These are phyloP conservation scores for Madurella fahalii DNA, from an alignment of 2,329 filamentous ascomycete genomes.

Conservation along the genomic window DNA sequence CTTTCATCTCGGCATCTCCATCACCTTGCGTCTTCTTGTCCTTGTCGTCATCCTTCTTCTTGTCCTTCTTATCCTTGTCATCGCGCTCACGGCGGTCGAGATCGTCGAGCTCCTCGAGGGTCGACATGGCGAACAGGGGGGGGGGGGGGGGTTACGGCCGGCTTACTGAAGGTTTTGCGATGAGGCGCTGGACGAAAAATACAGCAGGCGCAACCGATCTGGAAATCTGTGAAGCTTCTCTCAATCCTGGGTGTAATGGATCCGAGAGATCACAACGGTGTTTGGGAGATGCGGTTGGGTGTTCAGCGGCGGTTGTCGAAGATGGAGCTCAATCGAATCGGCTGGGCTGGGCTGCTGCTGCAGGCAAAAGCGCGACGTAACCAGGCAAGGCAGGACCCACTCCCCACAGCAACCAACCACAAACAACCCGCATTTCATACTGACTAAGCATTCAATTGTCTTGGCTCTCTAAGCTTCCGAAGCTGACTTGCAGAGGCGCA, in stretches of 20 bases:
- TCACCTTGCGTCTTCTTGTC: slow-evolving; percentile 55
- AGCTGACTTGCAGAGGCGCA: slow-evolving; percentile 3
- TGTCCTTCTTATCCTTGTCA: slow-evolving; percentile 46
- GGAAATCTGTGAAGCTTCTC: not conserved
- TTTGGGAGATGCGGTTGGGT: slow-evolving; percentile 18
- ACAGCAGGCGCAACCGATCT: too few species aligned
- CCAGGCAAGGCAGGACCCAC: slow-evolving; percentile 23
- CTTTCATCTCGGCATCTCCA: slow-evolving; percentile 87
- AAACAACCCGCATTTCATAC: not conserved
- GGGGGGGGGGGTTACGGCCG: slow-evolving; percentile 6
- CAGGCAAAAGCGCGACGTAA: slow-evolving; percentile 31
- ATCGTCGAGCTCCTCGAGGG: slow-evolving; percentile 87
- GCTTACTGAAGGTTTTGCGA: not conserved
- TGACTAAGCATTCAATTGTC: slow-evolving; percentile 6
- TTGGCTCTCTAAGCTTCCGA: not conserved
- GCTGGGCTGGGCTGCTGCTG: slow-evolving; percentile 20
- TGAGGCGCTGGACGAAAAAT: not conserved
- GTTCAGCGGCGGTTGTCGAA: slow-evolving; percentile 12
- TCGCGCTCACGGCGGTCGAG: slow-evolving; percentile 77
- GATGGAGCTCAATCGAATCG: slow-evolving; percentile 24
- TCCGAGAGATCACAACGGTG: not conserved
- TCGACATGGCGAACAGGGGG: slow-evolving; percentile 61
- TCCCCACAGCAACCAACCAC: slow-evolving; percentile 8
- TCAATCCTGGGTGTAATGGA: not conserved
- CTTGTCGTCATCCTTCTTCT: slow-evolving; percentile 51